These are phyloP conservation scores for Cardamine resedifolia DNA, from an alignment of 345 rosid species.

Conservation along the genomic window DNA sequence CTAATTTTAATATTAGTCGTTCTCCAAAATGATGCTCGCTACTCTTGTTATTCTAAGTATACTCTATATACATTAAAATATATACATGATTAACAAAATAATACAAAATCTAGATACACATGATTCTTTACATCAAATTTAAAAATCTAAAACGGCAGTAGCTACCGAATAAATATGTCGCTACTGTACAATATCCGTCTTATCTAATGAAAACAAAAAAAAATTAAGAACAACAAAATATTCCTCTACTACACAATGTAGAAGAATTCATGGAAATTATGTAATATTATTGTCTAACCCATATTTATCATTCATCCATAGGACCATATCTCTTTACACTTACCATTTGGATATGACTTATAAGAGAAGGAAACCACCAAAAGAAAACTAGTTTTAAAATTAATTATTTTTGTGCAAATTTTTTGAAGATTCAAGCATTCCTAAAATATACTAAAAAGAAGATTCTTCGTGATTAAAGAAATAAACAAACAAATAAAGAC, in stretches of 20 bases:
- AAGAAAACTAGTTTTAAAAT: background rate
- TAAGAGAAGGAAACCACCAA: background rate
- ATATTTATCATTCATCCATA: background rate
- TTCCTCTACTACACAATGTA: background rate
- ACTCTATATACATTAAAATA: too few relatives aligned
- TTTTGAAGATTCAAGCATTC: background rate
- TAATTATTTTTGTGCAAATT: background rate
- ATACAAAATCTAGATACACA: background rate
- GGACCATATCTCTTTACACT: background rate
- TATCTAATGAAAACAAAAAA: too few relatives aligned
- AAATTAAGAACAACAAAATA: background rate
- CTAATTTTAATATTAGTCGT: background rate
- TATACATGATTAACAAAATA: background rate
- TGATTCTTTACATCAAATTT: background rate
- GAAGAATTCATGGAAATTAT: background rate
- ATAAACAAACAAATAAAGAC: background rate
- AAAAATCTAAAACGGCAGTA: too few relatives aligned
- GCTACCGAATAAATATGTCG: background rate
- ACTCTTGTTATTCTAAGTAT: background rate
- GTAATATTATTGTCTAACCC: background rate
- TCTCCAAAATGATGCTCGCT: background rate
- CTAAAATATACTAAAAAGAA: too few relatives aligned
- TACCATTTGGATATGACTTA: conserved; percentile 1
- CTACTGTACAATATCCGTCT: too few relatives aligned
- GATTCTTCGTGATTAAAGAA: too few relatives aligned